Evolutionary conservation across 2,329 filamentous ascomycete species (phyloP).

Genomic region (Colletotrichum musicola): DNA sequence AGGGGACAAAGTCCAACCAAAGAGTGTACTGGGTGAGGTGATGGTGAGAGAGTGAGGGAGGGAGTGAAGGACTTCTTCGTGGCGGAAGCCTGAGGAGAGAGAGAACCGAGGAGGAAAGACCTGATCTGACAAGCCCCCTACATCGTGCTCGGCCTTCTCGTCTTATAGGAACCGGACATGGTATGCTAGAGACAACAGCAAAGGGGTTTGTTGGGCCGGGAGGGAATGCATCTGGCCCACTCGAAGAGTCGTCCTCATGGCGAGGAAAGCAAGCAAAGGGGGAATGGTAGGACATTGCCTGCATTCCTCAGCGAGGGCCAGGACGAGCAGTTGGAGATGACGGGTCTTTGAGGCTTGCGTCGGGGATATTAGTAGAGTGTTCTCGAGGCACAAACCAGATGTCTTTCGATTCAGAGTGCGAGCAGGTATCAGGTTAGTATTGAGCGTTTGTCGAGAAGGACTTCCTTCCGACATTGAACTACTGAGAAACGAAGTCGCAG

Average conservation of each 20-base stretch:
- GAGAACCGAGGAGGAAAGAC: slow-evolving; percentile 12
- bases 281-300: slow-evolving; percentile 40
- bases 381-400: neutral
- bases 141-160: slow-evolving; percentile 18
- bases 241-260: slow-evolving; percentile 2
- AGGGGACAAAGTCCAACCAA: slow-evolving; percentile 26
- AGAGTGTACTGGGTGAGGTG: slow-evolving; percentile 5
- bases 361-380: neutral
- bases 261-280: slow-evolving; percentile 15
- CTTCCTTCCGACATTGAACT: neutral
- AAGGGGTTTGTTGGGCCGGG: slow-evolving; percentile 1
- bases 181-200: neutral
- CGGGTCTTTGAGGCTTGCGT: slow-evolving; percentile 6
- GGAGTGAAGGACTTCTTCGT: slow-evolving; percentile 9
- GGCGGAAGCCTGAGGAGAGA: slow-evolving; percentile 4
- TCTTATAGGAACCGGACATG: slow-evolving; percentile 11
- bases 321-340: slow-evolving; percentile 16
- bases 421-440: too few species aligned
- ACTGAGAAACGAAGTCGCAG: neutral
- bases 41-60: too few species aligned
- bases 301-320: slow-evolving; percentile 38
- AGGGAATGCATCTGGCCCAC: slow-evolving; percentile 1
- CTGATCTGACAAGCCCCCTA: neutral
- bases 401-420: too few species aligned
- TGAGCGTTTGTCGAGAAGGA: neutral